Percentiles rank a stretch among this genome's conserved stretches.
phyloP scores from a whole-genome alignment of 169 alveolate species.

The Plasmodium fragile region DNA sequence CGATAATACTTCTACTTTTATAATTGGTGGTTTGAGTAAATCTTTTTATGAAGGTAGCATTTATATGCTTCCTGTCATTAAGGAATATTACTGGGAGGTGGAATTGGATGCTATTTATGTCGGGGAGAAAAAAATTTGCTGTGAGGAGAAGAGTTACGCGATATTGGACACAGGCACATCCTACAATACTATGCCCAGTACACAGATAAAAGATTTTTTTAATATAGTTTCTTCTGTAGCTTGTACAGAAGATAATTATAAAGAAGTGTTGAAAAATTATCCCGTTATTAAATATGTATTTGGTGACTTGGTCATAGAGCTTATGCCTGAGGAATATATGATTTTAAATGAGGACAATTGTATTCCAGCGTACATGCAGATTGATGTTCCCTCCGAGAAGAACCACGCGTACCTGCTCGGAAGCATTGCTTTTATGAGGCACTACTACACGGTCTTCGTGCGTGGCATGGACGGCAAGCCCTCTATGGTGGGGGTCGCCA shows the following conservation, averaged over 20 bases:
- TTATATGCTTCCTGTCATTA: conserved; percentile 89
- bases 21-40: conserved; percentile 88
- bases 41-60: conserved; percentile 85
- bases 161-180: conserved; percentile 92
- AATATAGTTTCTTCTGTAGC: conserved; percentile 69
- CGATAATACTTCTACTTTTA: conserved; percentile 47
- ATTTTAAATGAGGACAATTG: conserved; percentile 77
- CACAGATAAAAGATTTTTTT: conserved; percentile 78
- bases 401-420: conserved; percentile 92
- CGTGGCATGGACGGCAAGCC: conserved; percentile 70
- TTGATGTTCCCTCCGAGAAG: conserved; percentile 91
- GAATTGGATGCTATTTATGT: conserved; percentile 87
- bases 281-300: conserved; percentile 83
- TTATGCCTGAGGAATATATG: conserved; percentile 81
- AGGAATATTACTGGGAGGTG: conserved; percentile 93
- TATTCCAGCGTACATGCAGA: conserved; percentile 91
- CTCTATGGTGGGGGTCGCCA: conserved; percentile 83
- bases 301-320: conserved; percentile 77
- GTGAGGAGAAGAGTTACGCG: conserved; percentile 87
- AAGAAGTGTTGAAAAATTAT: conserved; percentile 51
- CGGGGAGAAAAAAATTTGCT: conserved; percentile 89
- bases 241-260: conserved; percentile 50
- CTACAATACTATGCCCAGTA: conserved; percentile 89
- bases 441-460: conserved; percentile 86
- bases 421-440: conserved; percentile 89